Evolutionary conservation across 257 asterid genomes (phyloP).

Genomic region (Lantana camara): DNA sequence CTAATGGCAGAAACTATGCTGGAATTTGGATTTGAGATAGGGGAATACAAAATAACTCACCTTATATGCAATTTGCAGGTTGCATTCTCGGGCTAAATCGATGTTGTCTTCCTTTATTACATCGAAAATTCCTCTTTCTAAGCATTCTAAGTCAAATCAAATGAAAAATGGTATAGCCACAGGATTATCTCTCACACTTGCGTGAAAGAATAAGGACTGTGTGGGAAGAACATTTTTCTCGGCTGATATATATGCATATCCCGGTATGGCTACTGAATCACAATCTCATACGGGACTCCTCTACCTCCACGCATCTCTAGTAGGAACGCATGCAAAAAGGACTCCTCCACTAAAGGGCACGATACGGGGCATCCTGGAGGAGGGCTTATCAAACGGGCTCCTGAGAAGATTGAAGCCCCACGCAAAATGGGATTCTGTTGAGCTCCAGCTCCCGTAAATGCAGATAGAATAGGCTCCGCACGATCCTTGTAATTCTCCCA

Average conservation of each 20-base stretch:
- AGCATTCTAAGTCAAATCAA: conserved; percentile 23
- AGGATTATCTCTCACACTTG: conserved; percentile 41
- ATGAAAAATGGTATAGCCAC: conserved; percentile 25
- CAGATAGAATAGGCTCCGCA: too few species aligned
- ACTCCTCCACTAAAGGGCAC: too few species aligned
- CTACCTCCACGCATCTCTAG: too few species aligned
- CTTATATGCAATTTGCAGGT: conserved; percentile 47
- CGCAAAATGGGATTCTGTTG: too few species aligned
- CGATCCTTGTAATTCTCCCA: too few species aligned
- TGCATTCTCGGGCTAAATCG: conserved; percentile 35
- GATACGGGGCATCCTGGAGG: too few species aligned
- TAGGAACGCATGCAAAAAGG: too few species aligned
- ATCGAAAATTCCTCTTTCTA: conserved; percentile 16
- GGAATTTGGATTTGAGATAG: conserved; percentile 8
- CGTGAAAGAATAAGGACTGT: conserved; percentile 27
- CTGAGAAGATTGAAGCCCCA: too few species aligned
- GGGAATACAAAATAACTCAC: background rate
- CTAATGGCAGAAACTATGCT: background rate
- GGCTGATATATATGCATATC: conserved; percentile 46
- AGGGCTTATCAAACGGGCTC: too few species aligned
- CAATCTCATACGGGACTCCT: conserved; percentile 39
- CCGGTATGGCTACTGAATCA: conserved; percentile 37
- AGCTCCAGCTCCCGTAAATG: too few species aligned
- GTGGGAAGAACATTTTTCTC: conserved; percentile 54
- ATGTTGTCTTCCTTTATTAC: conserved; percentile 29